Conservation (phyloP, 2,329 filamentous ascomycete genomes). For the Colletotrichum cereale region DNA sequence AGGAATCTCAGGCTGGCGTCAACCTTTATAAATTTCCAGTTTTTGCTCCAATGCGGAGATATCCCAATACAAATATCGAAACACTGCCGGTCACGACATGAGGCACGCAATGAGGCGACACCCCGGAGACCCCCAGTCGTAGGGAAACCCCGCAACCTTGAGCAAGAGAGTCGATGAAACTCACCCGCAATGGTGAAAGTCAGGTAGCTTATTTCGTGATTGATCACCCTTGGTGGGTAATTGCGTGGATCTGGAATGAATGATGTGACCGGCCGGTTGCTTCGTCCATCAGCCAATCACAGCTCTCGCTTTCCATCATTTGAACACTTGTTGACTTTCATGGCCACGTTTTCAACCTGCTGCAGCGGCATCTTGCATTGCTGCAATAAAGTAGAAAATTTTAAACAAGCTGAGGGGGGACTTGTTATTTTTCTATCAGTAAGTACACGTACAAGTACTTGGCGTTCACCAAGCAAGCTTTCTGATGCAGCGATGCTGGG, state of each 20-base stretch:
- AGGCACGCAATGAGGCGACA: conserved; percentile 13
- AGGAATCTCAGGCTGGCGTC: neutral
- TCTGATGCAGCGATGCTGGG: no score
- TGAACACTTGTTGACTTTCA: neutral
- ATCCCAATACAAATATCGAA: neutral
- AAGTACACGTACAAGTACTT: neutral
- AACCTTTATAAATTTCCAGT: conserved; percentile 21
- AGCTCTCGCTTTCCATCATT: neutral
- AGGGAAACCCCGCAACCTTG: conserved; percentile 2
- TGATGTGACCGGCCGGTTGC: conserved; percentile 27
- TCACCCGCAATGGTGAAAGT: conserved; percentile 29
- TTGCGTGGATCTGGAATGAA: conserved; percentile 33
- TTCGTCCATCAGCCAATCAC: conserved; percentile 12
- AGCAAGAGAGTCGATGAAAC: neutral
- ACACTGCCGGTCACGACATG: conserved; percentile 11
- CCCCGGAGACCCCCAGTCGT: neutral
- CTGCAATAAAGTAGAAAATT: neutral
- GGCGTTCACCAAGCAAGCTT: neutral
- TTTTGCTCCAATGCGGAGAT: neutral
- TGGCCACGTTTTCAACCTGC: neutral
- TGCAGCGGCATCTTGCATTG: neutral
- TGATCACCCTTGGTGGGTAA: conserved; percentile 4
- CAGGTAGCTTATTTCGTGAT: conserved; percentile 39
- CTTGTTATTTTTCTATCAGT: neutral
- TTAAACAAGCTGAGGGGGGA: neutral